Evolutionary conservation across 257 asterid species (phyloP).

Genomic region (Anisodus tanguticus): DNA sequence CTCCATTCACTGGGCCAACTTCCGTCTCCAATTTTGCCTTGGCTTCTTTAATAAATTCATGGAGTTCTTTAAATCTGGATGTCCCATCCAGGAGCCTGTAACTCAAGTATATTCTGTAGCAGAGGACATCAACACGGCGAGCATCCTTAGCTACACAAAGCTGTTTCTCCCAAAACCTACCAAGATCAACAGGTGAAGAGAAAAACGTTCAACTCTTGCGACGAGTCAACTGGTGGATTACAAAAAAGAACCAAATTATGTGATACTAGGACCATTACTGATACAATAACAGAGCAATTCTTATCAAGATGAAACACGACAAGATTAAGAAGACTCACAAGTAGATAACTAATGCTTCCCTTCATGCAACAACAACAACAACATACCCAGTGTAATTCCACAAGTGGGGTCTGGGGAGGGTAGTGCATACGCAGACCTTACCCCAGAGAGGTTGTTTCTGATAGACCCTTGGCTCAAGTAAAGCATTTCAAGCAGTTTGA

Average conservation of each 20-base stretch:
- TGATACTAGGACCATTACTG: not conserved
- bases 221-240: not conserved
- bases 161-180: conserved; percentile 93
- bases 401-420: too few species aligned
- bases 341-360: not conserved
- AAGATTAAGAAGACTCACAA: conserved; percentile 12
- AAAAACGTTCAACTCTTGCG: not conserved
- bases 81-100: conserved; percentile 83
- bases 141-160: conserved; percentile 83
- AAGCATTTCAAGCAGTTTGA: too few species aligned
- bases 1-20: conserved; percentile 86
- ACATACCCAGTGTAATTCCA: too few species aligned
- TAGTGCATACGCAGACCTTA: too few species aligned
- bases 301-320: conserved; percentile 22
- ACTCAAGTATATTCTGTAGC: conserved; percentile 77
- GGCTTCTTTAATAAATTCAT: conserved; percentile 72
- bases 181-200: conserved; percentile 32
- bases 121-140: conserved; percentile 79
- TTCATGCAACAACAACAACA: not conserved
- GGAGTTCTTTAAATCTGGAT: conserved; percentile 77
- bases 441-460: too few species aligned
- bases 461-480: too few species aligned
- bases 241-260: not conserved
- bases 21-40: conserved; percentile 80
- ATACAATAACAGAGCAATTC: not conserved